Base-by-base conservation (phyloP, 1,139 yeast genomes). In the Nakaseomyces bracarensis region DNA sequence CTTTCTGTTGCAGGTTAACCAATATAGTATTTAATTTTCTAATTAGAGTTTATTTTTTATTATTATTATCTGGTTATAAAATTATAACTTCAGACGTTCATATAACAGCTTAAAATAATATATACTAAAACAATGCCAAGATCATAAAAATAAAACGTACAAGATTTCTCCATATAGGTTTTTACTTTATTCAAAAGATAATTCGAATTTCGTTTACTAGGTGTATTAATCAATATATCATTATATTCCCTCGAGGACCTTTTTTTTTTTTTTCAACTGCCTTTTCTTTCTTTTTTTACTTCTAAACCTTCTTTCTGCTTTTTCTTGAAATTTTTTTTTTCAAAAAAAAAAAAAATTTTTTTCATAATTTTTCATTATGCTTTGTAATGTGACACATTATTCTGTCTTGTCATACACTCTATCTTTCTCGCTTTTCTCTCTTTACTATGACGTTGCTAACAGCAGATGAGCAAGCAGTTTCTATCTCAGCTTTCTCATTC, bases 391-490 rank as follows among this genome's bases (percentile, higher is more conserved):
- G 34, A 30, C 34, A 30, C 34, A 30, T 7, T 28, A 6, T 14
- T 13, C 31, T 28, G 8, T 28, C 31, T 28, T 7, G 7, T 22
- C 10, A 10, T 22, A 22, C 9, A 7, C 15, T 27, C 13, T n/a
- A 9, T 31, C 23, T 9, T n/a, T 18, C 15, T 28, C 20, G n/a
- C 20, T 28, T 29, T 13, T 5, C 33, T 29, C 18, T 15, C 20
- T 8, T 4, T 16, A 4, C 18, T 29, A 13, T 29, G 11, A 19
- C 8, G 4, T 31, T 31, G 25, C 15, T 31, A 19, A 19, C 27
- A 21, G 27, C 27, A 21, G 27, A 33, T 33, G 36, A 33, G 36
- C 36, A 33, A 14, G 36, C 13, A 14, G 5, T 16, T 33, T 11
- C 13, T 11, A 8, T 13, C 7, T 27, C 30, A 22, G 25, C 29